Evolutionary conservation across 2,329 filamentous ascomycete species (phyloP), one percentile per base, ranked within the genome.

Genomic region (Trichoderma harzianum): DNA sequence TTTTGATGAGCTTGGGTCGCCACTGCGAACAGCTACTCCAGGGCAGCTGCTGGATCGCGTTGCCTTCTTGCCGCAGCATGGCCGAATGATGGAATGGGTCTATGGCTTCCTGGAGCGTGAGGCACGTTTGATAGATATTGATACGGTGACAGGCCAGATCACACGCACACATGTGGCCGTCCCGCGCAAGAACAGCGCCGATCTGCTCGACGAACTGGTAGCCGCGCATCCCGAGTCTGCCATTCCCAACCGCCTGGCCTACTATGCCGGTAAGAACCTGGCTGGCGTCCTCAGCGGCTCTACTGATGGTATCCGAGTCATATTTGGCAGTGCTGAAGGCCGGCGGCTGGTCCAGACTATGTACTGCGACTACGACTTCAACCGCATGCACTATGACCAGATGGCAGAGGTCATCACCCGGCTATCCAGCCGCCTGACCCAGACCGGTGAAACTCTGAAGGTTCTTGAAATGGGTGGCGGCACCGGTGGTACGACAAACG

Each of bases 311-410:
- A 76, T 84, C 21, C 75, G 80, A 61, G 72, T 84, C 2, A 77
- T 85, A 8, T 84, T 84, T 61, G 81, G 82, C 11, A 78, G 74
- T 5, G 73, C 75, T 1, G 76, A 83, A 60, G 79, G 79, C 8
- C 78, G 80, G 6, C 74, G 80, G 24, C 76, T 84, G 0, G 78
- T 83, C 1, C 76, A 78, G 0, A 77, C 73, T 18, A 74, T 83
- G 53, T 83, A 85, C 70, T 75, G 75, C 11, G 78, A 83, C 24
- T 78, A 75, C 70, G 79, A 80, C 0, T 74, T 83, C 51, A 82
- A 83, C 73, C 73, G 78, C 8, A 62, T 80, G 8, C 76, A 76
- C 24, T 79, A 79, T 64, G 74, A 75, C 26, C 79, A 81, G 32
- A 80, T 83, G 76, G 75, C 69, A 21, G 78, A 80, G 51, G 79